Evolutionary conservation across 2,329 filamentous ascomycete species (phyloP), one percentile per base, ranked within the genome.

Genomic region (Fusarium sp.): DNA sequence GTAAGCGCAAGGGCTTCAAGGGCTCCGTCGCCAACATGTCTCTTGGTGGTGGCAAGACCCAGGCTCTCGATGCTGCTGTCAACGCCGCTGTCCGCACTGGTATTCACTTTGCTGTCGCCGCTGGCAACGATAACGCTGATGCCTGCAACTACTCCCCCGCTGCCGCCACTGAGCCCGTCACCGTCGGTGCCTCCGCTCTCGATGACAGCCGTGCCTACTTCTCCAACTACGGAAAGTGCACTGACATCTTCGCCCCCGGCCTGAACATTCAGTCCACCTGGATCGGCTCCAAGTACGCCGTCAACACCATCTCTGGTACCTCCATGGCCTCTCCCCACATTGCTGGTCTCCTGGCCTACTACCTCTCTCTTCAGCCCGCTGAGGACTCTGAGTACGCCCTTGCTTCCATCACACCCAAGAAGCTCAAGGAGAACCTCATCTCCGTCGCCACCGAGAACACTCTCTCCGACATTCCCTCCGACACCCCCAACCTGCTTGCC

Each of bases 151-250:
- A 98, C 88, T 99, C 96, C 39, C 96, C 96, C 63, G 96, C 96
- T 76, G 92, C 95, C 69, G 94, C 96, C 74, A 86, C 88, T 75
- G 93, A 96, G 77, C 94, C 96, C 72, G 89, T 99, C 79, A 99
- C 96, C 60, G 96, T 99, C 69, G 96, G 95, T 82, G 96, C 96
- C 72, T 97, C 94, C 43, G 96, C 93, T 73, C 88, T 99, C 63
- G 89, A 91, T 76, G 96, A 99, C 79, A 93, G 93, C 86, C 95
- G 96, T 83, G 96, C 96, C 71, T 99, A 98, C 89, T 99, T 99
- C 90, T 99, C 96, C 89, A 99, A 99, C 92, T 98, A 90, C 82
- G 96, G 96, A 81, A 96, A 95, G 87, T 99, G 96, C 88, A 97
- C 95, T 80, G 96, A 99, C 83, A 97, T 99, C 87, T 99, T 99